These are phyloP conservation scores for Saturnispora kantuleensis DNA, from an alignment of 805 yeast species.

Conservation along the genomic window DNA sequence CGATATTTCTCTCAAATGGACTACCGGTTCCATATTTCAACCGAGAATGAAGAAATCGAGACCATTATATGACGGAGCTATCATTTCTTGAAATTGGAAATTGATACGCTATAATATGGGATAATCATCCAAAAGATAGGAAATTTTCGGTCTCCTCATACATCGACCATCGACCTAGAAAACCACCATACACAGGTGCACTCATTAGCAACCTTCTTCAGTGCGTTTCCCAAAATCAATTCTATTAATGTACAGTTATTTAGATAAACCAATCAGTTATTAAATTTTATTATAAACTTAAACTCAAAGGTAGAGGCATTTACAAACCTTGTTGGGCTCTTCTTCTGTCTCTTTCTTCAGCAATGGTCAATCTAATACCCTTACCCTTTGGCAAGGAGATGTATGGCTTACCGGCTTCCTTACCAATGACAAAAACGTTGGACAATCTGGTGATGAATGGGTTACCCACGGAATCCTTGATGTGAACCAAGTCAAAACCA, in stretches of 20 bases:
- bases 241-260: slow-evolving; percentile 6
- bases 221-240: neutral
- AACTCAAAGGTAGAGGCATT: slow-evolving; percentile 12
- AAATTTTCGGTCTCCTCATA: too few species aligned
- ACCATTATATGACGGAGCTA: too few species aligned
- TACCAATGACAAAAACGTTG: slow-evolving; percentile 89
- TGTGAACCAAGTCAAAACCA: slow-evolving; percentile 95
- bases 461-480: slow-evolving; percentile 92
- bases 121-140: too few species aligned
- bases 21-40: too few species aligned
- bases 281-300: slow-evolving; percentile 1
- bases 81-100: too few species aligned
- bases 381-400: slow-evolving; percentile 97
- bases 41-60: too few species aligned
- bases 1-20: too few species aligned
- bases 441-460: slow-evolving; percentile 88
- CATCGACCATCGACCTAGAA: too few species aligned
- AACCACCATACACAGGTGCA: too few species aligned
- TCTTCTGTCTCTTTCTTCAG: slow-evolving; percentile 98
- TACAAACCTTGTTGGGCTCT: slow-evolving; percentile 68
- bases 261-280: slow-evolving; percentile 5
- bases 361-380: slow-evolving; percentile 92
- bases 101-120: too few species aligned
- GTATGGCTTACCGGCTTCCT: slow-evolving; percentile 86
- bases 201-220: too few species aligned